Base-by-base conservation (phyloP, 164 flowering plant genomes). In the Vitis cinerea region DNA sequence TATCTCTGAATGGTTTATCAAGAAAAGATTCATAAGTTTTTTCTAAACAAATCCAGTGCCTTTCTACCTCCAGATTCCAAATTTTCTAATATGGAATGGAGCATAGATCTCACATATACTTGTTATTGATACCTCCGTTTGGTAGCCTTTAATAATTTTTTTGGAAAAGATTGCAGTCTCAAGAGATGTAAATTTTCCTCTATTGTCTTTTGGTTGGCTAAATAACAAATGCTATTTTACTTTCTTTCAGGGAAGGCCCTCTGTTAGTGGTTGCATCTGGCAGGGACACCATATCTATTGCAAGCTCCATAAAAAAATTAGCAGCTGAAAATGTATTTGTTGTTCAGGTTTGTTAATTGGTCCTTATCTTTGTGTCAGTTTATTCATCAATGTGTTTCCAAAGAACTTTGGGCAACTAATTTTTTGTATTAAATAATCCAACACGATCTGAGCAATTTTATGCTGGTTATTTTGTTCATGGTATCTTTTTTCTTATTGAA, bases 201-300 rank as follows among this genome's bases (percentile, higher is more conserved):
- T 37, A 37, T 6, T 37, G 44, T 52, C 9, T 73, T 27, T 11
- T 10, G 58, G 50, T 69, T 50, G 17, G 10, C 62, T 55, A 16
- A 19, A 1, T 62, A 52, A 16, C 5, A 47, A 27, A 47, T 30
- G 27, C 27, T n/a, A 27, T 58, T 64, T 23, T 13, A 9, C 10
- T 61, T 56, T 56, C 65, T 75, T 67, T 51, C 84, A 94, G 98
- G 88, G 90, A 90, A 74, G 99, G 97, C 17, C 99, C 99, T 50
- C 60, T 92, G 55, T 79, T 91, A 84, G 90, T 95, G 69, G 88
- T 95, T 80, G 99, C 98, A 72, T 92, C 93, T 60, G 99, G 98
- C 37, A 78, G 96, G 74, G 99, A 95, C 78, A 93, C 99, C 59
- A 85, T 93, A 55, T 83, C 97, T 59, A 58, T 86, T 75, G 90